Evolutionary conservation across 176 grass and related monocot species (phyloP), one percentile per base, ranked within the genome.

Genomic region (Raddia guianensis): DNA sequence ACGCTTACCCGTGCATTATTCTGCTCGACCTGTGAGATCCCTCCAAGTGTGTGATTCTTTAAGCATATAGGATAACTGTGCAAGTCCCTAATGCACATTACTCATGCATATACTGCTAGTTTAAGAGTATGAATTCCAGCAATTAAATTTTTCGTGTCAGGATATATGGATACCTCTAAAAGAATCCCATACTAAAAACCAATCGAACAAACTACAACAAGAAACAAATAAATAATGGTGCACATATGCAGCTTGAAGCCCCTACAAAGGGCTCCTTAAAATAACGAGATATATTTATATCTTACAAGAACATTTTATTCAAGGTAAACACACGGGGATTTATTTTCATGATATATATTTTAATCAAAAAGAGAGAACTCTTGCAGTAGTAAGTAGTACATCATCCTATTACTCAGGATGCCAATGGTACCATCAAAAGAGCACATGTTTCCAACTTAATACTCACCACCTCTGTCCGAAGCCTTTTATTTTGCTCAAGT

Each of bases 401-500:
- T 47, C 37, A 20, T 6, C 42, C 14, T 58, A 58, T n/a, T n/a
- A 42, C 68, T 72, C 18, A 63, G 42, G 47, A 13, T 72, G 50
- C 66, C 58, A 77, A 66, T 27, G 15, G 7, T 15, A 57, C n/a
- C 60, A 67, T 66, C 49, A 14, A 66, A 78, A 59, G 42, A 62
- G 42, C 19, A 50, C 52, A 73, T 37, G 44, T 53, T 68, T 68
- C 66, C 10, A 84, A 76, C 37, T 10, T 63, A 78, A 61, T 78
- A 85, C 89, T 88, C 58, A 88, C 89, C 89, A 91, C 73, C 45
- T 91, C 85, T 2, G 50, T 78, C 57, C 2, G 76, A 88, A 88
- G 85, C 53, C 70, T 91, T 61, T 65, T 88, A 59, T 88, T 91
- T 81, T 91, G 53, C 62, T 88, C 81, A 37, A 88, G 74, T 62